Percentiles rank a stretch among this genome's conserved stretches.
These are phyloP conservation scores for Metschnikowia noctiluminum DNA, from an alignment of 805 yeast species.

Conservation along the genomic window DNA sequence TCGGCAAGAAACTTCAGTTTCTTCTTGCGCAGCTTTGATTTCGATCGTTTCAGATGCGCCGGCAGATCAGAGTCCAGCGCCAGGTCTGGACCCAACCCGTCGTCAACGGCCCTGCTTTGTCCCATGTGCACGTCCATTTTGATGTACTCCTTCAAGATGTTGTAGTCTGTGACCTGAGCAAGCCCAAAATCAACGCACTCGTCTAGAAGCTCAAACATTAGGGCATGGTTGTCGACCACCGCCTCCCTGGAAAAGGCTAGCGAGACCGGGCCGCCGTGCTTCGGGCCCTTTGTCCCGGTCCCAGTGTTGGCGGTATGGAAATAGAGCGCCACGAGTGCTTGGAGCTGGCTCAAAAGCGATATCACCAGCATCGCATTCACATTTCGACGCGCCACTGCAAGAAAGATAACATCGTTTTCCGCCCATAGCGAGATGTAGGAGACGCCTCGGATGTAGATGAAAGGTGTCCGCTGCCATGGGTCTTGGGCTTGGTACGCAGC, in stretches of 20 bases:
- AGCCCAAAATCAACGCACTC: constrained; percentile 88
- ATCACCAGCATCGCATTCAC: constrained; percentile 57
- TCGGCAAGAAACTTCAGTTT: background rate
- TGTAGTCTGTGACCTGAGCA: constrained; percentile 80
- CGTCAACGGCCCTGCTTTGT: constrained; percentile 6
- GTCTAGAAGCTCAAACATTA: constrained; percentile 79
- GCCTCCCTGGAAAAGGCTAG: constrained; percentile 35
- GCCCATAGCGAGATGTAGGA: constrained; percentile 51
- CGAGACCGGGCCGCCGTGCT: background rate
- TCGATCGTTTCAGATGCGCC: background rate
- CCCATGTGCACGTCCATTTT: constrained; percentile 45
- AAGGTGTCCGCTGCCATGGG: constrained; percentile 31
- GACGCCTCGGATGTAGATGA: constrained; percentile 46
- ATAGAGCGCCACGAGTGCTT: constrained; percentile 28
- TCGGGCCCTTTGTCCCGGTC: background rate
- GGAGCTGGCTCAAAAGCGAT: constrained; percentile 48
- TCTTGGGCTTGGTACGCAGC: constrained; percentile 18
- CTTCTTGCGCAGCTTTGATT: constrained; percentile 10
- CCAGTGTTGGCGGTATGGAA: constrained; percentile 10
- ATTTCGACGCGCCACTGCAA: constrained; percentile 45
- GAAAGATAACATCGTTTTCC: constrained; percentile 42
- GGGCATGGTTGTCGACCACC: constrained; percentile 67
- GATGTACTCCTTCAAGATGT: constrained; percentile 73
- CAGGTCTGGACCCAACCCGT: constrained; percentile 5
- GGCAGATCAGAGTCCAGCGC: constrained; percentile 11